Evolutionary conservation across 352 stramenopile species (phyloP).

Genomic region (Globisporangium spinosum): DNA sequence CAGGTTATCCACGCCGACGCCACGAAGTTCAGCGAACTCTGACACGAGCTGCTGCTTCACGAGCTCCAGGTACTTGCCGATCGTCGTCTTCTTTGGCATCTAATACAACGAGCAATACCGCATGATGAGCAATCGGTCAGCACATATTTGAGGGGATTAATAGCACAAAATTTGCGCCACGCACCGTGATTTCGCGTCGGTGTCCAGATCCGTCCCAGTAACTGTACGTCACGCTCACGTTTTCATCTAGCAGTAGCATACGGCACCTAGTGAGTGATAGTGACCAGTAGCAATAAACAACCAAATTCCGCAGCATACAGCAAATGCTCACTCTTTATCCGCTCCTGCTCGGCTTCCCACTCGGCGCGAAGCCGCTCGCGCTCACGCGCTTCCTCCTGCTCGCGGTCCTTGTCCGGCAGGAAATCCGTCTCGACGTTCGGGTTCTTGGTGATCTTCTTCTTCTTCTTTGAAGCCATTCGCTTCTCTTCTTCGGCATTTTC

Average conservation of each 20-base stretch:
- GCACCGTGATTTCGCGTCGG: slow-evolving; percentile 87
- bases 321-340: slow-evolving; percentile 83
- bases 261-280: background rate
- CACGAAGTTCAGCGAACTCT: slow-evolving; percentile 93
- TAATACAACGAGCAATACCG: slow-evolving; percentile 13
- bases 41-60: slow-evolving; percentile 87
- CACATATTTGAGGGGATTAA: background rate
- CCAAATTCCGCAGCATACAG: background rate
- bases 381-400: slow-evolving; percentile 77
- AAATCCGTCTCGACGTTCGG: slow-evolving; percentile 94
- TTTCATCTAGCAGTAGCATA: slow-evolving; percentile 51
- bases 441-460: slow-evolving; percentile 88
- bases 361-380: slow-evolving; percentile 85
- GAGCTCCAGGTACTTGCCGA: slow-evolving; percentile 84
- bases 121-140: background rate
- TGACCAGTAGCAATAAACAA: background rate
- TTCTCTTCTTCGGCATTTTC: slow-evolving; percentile 13
- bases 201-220: slow-evolving; percentile 98
- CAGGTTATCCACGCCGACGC: slow-evolving; percentile 90
- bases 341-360: slow-evolving; percentile 91
- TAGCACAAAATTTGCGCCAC: background rate
- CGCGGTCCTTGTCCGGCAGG: slow-evolving; percentile 91
- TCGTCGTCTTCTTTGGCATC: slow-evolving; percentile 91
- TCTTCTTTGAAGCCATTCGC: background rate
- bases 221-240: slow-evolving; percentile 95